Evolutionary conservation across 306 rosid genomes (phyloP).

Genomic region (Rubus idaeus): DNA sequence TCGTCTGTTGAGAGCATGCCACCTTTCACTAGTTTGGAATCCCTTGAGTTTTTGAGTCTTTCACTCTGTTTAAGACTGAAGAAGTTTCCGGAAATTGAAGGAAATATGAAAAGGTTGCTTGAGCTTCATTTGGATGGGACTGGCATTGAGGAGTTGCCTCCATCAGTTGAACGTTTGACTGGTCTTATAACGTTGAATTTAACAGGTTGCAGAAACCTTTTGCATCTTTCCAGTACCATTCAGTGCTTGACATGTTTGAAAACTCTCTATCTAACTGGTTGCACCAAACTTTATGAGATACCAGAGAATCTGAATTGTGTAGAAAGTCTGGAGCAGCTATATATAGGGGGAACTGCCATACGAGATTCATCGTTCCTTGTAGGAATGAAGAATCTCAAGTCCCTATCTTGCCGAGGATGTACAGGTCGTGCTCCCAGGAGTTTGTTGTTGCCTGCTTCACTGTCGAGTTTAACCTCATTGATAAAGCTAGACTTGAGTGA

Average conservation of each 20-base stretch:
- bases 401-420: neutral
- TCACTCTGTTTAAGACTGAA: slow-evolving; percentile 20
- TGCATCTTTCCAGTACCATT: slow-evolving; percentile 17
- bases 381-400: slow-evolving; percentile 2
- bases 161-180: neutral
- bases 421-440: too few relatives aligned
- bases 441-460: neutral
- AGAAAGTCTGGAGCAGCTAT: slow-evolving; percentile 9
- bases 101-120: neutral
- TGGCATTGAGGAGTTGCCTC: neutral
- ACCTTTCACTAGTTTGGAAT: neutral
- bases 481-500: slow-evolving; percentile 12
- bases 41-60: neutral
- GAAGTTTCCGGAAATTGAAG: neutral
- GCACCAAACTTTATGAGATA: slow-evolving; percentile 7
- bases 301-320: slow-evolving; percentile 24
- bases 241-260: slow-evolving; percentile 16
- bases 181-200: slow-evolving; percentile 20
- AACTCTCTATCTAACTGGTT: slow-evolving; percentile 12
- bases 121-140: neutral
- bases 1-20: neutral
- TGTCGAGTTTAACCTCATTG: neutral
- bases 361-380: neutral
- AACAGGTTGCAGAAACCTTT: slow-evolving; percentile 14
- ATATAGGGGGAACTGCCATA: slow-evolving; percentile 18